Conservation (phyloP, 805 yeast species). For the Gaillardinia entomophila region DNA sequence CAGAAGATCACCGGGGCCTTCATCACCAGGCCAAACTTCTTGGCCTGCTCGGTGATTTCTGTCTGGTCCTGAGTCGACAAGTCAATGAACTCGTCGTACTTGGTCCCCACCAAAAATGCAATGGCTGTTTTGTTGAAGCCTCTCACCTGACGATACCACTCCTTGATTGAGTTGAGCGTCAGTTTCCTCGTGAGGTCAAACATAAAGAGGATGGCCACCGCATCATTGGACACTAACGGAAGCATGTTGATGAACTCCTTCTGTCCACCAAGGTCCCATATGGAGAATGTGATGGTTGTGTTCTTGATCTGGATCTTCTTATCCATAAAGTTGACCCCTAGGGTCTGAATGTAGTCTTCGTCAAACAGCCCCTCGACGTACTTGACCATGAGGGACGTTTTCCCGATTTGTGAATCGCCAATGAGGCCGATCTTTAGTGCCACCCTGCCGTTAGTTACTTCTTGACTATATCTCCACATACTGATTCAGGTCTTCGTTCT, state of each 20-base stretch:
- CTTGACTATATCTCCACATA: not conserved
- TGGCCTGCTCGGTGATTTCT: conserved; percentile 77
- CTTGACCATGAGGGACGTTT: conserved; percentile 93
- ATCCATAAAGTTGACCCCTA: conserved; percentile 95
- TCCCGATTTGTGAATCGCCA: conserved; percentile 96
- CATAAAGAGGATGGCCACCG: conserved; percentile 85
- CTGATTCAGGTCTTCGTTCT: not conserved
- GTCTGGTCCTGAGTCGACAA: conserved; percentile 74
- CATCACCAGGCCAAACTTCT: conserved; percentile 85
- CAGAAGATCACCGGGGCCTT: conserved; percentile 79
- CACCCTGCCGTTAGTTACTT: conserved; percentile 29
- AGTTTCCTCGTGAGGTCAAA: conserved; percentile 83
- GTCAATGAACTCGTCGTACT: conserved; percentile 82
- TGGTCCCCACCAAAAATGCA: conserved; percentile 89
- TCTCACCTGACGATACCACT: conserved; percentile 90
- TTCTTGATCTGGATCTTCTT: conserved; percentile 76
- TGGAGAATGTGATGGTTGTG: conserved; percentile 83
- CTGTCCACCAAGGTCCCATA: conserved; percentile 97
- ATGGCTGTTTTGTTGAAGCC: conserved; percentile 88
- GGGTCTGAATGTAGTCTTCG: conserved; percentile 86
- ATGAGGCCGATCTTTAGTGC: conserved; percentile 84
- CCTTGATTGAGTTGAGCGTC: conserved; percentile 81
- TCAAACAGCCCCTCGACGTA: conserved; percentile 94
- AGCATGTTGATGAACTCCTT: conserved; percentile 93
- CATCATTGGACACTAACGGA: conserved; percentile 86